Evolutionary conservation across 371 early-diverging fungal species (phyloP).

Genomic region (Parasitella parasitica): DNA sequence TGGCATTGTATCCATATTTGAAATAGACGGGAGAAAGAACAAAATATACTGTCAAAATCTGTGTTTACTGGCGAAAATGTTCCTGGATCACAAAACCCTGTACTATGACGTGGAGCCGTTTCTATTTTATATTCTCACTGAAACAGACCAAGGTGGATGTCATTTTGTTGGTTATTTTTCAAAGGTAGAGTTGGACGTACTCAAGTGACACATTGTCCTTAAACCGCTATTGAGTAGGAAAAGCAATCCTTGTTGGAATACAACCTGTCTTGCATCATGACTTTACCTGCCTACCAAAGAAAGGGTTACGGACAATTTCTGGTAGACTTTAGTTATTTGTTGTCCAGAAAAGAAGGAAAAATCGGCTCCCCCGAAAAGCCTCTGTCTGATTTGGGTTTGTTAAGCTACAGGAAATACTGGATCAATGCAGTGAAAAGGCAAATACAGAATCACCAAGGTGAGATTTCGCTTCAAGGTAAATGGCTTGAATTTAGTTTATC

Average conservation of each 20-base stretch:
- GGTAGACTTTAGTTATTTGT: conserved; percentile 97
- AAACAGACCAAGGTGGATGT: conserved; percentile 75
- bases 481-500: background rate
- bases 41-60: conserved; percentile 98
- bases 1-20: conserved; percentile 84
- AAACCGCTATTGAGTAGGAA: conserved; percentile 59
- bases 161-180: conserved; percentile 99
- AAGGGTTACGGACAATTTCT: conserved; percentile 98
- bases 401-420: conserved; percentile 94
- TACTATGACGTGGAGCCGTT: conserved; percentile 99
- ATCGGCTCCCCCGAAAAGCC: conserved; percentile 98
- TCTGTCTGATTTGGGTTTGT: conserved; percentile 95
- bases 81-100: conserved; percentile 99
- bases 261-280: conserved; percentile 98
- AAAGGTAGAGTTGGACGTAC: conserved; percentile 64
- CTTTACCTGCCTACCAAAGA: conserved; percentile 94
- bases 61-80: conserved; percentile 97
- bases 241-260: conserved; percentile 90
- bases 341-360: conserved; percentile 86
- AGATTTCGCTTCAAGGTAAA: conserved; percentile 19
- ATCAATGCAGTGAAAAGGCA: conserved; percentile 24
- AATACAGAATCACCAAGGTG: conserved; percentile 14
- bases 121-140: conserved; percentile 96
- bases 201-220: background rate
- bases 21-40: conserved; percentile 94